Evolutionary conservation across 169 alveolate genomes (phyloP).

Genomic region (Eimeria sp.): DNA sequence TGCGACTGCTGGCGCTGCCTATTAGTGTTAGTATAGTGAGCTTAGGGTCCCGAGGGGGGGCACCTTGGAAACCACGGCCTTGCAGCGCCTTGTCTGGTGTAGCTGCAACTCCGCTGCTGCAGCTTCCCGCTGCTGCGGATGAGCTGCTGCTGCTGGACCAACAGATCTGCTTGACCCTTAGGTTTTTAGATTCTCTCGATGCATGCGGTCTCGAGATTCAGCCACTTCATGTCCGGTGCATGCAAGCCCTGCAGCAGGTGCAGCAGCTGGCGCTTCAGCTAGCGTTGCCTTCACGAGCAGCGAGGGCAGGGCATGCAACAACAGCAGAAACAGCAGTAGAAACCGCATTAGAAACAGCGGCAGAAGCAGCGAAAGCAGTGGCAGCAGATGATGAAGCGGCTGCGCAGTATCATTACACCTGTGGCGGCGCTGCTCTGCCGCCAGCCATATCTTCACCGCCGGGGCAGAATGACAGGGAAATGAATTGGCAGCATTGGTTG

Average conservation of each 20-base stretch:
- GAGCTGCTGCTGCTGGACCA: conserved; percentile 49
- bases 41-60: conserved; percentile 19
- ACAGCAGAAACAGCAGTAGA: background rate
- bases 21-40: conserved; percentile 22
- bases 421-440: background rate
- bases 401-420: background rate
- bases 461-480: background rate
- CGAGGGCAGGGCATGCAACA: background rate
- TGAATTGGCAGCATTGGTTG: background rate
- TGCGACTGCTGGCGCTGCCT: conserved; percentile 33
- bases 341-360: background rate
- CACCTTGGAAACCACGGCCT: conserved; percentile 47
- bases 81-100: conserved; percentile 32
- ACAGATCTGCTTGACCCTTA: background rate
- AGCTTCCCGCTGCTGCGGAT: background rate
- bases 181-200: background rate
- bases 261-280: conserved; percentile 13
- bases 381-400: background rate
- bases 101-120: conserved; percentile 29
- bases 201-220: background rate
- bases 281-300: background rate
- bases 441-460: background rate
- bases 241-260: conserved; percentile 27
- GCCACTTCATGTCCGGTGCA: conserved; percentile 25
- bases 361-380: background rate